These are phyloP conservation scores for Nowakowskiella sp. DNA, from an alignment of 192 early-diverging fungal species.

Conservation along the genomic window DNA sequence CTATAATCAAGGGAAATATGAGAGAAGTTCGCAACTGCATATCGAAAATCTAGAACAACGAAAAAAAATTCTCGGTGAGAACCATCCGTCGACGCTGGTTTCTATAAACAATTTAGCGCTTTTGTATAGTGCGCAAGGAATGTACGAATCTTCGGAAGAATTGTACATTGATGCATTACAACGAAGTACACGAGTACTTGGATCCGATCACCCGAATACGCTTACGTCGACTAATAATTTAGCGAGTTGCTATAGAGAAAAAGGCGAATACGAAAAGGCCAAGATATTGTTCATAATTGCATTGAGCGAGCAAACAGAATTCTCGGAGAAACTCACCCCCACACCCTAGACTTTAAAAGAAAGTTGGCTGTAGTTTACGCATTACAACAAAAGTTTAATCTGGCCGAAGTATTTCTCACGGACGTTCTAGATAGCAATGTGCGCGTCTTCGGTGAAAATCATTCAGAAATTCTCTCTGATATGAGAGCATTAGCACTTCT, in stretches of 20 bases:
- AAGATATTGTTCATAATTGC: too few species aligned
- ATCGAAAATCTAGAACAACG: conserved; percentile 7
- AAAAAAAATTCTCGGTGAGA: conserved; percentile 15
- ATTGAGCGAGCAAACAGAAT: too few species aligned
- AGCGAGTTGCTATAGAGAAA: conserved; percentile 1
- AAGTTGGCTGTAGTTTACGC: too few species aligned
- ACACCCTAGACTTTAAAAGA: too few species aligned
- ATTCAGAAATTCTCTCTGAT: too few species aligned
- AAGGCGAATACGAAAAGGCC: conserved; percentile 7
- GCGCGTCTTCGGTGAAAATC: too few species aligned
- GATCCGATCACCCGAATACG: conserved; percentile 13
- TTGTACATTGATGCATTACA: conserved; percentile 14
- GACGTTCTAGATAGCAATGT: too few species aligned
- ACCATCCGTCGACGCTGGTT: conserved; percentile 10
- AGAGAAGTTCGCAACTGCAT: conserved; percentile 4
- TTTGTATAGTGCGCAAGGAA: conserved; percentile 6
- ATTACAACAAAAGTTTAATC: too few species aligned
- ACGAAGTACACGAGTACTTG: conserved; percentile 1
- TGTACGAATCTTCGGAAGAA: conserved; percentile 10
- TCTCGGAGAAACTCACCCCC: too few species aligned
- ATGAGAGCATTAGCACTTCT: too few species aligned
- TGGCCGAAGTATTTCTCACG: too few species aligned
- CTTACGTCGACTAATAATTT: conserved; percentile 8
- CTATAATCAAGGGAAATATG: conserved; percentile 11
- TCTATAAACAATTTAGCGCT: conserved; percentile 5